A percentile compares a stretch with the other conserved stretches of the same genome.
These are phyloP conservation scores for Carpinus fangiana DNA, from an alignment of 306 rosid species.

Conservation along the genomic window DNA sequence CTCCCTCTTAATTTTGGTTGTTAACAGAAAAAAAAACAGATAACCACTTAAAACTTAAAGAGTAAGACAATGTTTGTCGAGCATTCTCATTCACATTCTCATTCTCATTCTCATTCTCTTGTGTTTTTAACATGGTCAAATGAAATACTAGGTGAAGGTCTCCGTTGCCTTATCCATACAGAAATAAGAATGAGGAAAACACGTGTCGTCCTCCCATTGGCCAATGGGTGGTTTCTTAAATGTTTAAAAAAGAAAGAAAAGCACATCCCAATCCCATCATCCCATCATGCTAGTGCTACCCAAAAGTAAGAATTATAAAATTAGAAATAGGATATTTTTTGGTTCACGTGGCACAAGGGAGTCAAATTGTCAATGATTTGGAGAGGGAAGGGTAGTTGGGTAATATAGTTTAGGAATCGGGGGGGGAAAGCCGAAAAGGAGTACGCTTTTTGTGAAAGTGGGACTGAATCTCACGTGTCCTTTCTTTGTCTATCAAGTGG, in stretches of 20 bases:
- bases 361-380: neutral
- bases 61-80: neutral
- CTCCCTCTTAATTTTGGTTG: neutral
- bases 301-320: too few relatives aligned
- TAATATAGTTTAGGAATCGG: neutral
- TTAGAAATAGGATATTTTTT: neutral
- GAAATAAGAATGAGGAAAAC: too few relatives aligned
- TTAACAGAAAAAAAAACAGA: neutral
- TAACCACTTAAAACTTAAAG: neutral
- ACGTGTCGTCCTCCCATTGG: too few relatives aligned
- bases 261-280: too few relatives aligned
- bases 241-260: too few relatives aligned
- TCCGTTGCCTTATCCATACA: neutral
- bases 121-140: neutral
- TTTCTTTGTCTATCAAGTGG: neutral
- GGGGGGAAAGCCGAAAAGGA: neutral
- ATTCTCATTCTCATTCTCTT: too few relatives aligned
- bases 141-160: neutral
- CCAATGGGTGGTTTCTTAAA: too few relatives aligned
- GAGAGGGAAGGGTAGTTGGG: neutral
- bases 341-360: neutral
- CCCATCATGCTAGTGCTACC: too few relatives aligned
- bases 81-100: neutral
- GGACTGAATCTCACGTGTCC: slow-evolving; percentile 23
- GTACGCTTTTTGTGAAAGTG: slow-evolving; percentile 18